Conservation (phyloP, 1,284 basidiomycete genomes). For the Filobasidium uniguttulatum region DNA sequence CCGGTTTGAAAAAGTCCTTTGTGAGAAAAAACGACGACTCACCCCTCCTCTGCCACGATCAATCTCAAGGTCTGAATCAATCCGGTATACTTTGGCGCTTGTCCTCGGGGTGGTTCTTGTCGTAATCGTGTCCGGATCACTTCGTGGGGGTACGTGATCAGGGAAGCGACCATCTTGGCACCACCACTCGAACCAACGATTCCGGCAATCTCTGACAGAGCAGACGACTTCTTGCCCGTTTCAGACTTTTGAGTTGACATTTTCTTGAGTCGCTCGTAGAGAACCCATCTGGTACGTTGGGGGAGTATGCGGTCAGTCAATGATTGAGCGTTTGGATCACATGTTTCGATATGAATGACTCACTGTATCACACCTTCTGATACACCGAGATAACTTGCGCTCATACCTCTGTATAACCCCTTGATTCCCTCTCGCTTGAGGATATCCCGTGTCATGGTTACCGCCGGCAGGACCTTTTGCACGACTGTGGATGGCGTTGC, state of each 20-base stretch:
- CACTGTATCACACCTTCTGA: conserved; percentile 86
- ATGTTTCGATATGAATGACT: too few species aligned
- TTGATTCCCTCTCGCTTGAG: conserved; percentile 64
- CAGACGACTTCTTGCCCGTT: conserved; percentile 14
- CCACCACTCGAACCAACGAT: conserved; percentile 84
- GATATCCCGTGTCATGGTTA: conserved; percentile 58
- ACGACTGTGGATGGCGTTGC: conserved; percentile 16
- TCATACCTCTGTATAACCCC: conserved; percentile 90
- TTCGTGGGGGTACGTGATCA: conserved; percentile 96
- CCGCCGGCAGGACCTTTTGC: conserved; percentile 20
- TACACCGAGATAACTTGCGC: conserved; percentile 88
- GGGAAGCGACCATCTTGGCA: conserved; percentile 81
- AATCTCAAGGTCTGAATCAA: conserved; percentile 72
- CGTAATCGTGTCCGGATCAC: conserved; percentile 84
- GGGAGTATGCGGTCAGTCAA: too few species aligned
- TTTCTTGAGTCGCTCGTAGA: conserved; percentile 77
- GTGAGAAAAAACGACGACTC: conserved; percentile 26
- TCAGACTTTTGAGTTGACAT: conserved; percentile 42
- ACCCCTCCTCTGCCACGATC: conserved; percentile 84
- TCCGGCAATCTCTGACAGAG: conserved; percentile 51
- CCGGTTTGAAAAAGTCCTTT: too few species aligned
- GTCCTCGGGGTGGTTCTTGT: conserved; percentile 62
- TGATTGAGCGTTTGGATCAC: too few species aligned
- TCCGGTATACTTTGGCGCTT: conserved; percentile 68
- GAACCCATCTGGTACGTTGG: conserved; percentile 70